Evolutionary conservation across 2,329 filamentous ascomycete species (phyloP).

Genomic region (Malbranchea zuffiana): DNA sequence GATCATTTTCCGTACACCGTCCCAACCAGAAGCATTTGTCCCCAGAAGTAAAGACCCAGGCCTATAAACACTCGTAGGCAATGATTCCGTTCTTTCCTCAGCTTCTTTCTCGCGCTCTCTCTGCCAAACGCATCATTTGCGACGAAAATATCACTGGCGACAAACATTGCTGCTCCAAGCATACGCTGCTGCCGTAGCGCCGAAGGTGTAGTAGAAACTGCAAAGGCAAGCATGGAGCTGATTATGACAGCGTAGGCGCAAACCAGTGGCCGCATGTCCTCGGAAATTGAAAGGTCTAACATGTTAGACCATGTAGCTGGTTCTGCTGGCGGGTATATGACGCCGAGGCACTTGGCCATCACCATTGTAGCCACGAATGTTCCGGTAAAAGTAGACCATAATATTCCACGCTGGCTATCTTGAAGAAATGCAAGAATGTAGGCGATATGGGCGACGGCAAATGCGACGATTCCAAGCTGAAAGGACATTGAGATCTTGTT

Average conservation of each 20-base stretch:
- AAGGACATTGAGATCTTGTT: conserved; percentile 19
- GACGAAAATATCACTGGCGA: conserved; percentile 24
- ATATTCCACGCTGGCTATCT: conserved; percentile 10
- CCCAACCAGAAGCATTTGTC: conserved; percentile 21
- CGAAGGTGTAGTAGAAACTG: conserved; percentile 15
- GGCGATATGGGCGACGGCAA: conserved; percentile 22
- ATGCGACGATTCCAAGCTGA: conserved; percentile 22
- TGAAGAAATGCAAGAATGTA: conserved; percentile 22
- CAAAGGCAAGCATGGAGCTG: conserved; percentile 21
- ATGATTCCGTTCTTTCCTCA: conserved; percentile 9
- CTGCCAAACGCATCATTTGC: conserved; percentile 23
- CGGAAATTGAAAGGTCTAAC: conserved; percentile 17
- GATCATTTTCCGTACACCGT: conserved; percentile 8
- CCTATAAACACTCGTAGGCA: conserved; percentile 16
- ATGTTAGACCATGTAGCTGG: conserved; percentile 14
- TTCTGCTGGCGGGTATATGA: conserved; percentile 18
- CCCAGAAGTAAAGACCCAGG: conserved; percentile 23
- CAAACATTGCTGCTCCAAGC: conserved; percentile 24
- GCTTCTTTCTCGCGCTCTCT: conserved; percentile 7
- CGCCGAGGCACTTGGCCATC: conserved; percentile 19
- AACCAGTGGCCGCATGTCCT: conserved; percentile 21
- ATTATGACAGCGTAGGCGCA: conserved; percentile 21
- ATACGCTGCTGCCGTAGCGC: conserved; percentile 17
- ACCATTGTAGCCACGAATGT: conserved; percentile 17
- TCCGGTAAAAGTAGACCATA: conserved; percentile 13